These are phyloP conservation scores for Podaxis carcinomalis DNA, from an alignment of 768 basidiomycete species.

Conservation along the genomic window DNA sequence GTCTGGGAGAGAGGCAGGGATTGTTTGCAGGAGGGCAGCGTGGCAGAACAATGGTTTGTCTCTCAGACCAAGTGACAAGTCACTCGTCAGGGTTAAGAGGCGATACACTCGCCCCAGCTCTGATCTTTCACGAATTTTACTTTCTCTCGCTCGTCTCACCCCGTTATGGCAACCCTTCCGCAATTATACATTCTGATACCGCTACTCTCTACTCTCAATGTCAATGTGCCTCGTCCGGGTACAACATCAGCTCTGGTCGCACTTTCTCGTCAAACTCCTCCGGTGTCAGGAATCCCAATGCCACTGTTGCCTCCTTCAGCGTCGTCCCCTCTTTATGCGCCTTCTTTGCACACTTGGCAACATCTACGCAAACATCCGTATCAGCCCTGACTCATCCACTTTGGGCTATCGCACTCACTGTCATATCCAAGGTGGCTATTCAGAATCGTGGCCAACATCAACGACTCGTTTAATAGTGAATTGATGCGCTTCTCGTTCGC, in stretches of 20 bases:
- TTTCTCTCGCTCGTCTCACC: constrained; percentile 1
- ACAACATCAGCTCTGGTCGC: constrained; percentile 85
- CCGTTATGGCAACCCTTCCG: constrained; percentile 11
- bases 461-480: constrained; percentile 84
- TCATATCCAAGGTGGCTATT: constrained; percentile 97
- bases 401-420: constrained; percentile 52
- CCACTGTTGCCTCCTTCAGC: constrained; percentile 89
- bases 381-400: constrained; percentile 7
- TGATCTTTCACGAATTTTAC: constrained; percentile 5
- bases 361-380: constrained; percentile 51
- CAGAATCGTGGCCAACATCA: constrained; percentile 97
- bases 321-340: constrained; percentile 99
- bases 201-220: constrained; percentile 12
- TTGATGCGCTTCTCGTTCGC: constrained; percentile 95
- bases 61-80: constrained; percentile 3
- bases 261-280: constrained; percentile 96
- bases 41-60: background rate
- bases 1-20: background rate
- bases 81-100: constrained; percentile 5
- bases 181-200: constrained; percentile 17
- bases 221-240: constrained; percentile 43
- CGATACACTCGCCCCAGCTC: background rate
- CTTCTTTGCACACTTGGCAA: constrained; percentile 98
- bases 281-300: constrained; percentile 77
- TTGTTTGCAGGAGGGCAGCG: background rate